Base-by-base conservation (phyloP, 139 green algal species). In the Mychonastes homosphaera region DNA sequence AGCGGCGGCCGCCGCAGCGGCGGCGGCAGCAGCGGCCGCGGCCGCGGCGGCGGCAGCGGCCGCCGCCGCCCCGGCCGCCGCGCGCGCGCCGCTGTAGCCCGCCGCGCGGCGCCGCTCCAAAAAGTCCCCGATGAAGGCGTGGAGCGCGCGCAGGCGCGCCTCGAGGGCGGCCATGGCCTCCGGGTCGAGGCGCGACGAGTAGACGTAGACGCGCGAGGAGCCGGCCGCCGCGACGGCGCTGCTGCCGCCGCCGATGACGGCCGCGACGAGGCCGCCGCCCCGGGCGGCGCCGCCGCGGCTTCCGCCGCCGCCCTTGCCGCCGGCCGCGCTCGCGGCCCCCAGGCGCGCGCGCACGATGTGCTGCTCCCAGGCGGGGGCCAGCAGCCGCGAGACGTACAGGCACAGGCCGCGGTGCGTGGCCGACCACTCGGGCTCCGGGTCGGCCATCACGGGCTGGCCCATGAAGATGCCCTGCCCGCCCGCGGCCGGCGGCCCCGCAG, bases 371-470 rank as follows among this genome's bases (percentile, higher is more conserved):
- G 86, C 70, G 0, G 74, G 74, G 44, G 65, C 60, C 61, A 96
- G 73, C 46, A 95, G 48, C 19, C 89, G 74, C 1, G 76, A 67
- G 21, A 86, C 45, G 44, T 84, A 89, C 30, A 91, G 54, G 62
- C 74, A 87, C 46, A 95, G 56, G 1, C 87, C 90, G 12, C 80
- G 69, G 70, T 95, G 84, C 19, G 76, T 82, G 6, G 66, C 75
- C 46, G 75, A 88, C 83, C 86, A 87, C 43, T 85, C 67, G 10
- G 86, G 84, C 64, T 92, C 85, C 9, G 77, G 75, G 64, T 82
- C 76, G 53, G 75, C 23, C 35, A 33, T 12, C 39, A 63, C 70
- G 63, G 38, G 72, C 70, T 64, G 70, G n/a, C 82, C 82, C 77
- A 89, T 85, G 71, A 84, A 82, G 62, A 89, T 84, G 44, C 74